Percentiles rank a stretch among this genome's conserved stretches.
These are phyloP conservation scores for Rhipidocladum racemiflorum DNA, from an alignment of 176 grass and related monocot genomes.

Conservation along the genomic window DNA sequence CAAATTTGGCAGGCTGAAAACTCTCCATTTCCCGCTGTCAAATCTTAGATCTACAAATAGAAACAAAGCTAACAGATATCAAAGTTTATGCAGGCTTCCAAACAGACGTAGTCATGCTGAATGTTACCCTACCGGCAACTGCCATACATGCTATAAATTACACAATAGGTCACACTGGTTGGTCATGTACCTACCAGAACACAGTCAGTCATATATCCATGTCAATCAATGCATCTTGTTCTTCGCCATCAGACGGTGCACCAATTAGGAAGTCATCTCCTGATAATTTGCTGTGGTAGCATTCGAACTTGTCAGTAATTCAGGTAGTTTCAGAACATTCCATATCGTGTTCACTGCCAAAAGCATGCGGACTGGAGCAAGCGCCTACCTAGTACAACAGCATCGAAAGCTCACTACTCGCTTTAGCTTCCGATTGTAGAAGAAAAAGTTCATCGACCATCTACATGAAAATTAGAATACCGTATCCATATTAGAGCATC, in stretches of 20 bases:
- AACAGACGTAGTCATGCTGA: neutral
- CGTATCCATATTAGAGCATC: slow-evolving; percentile 28
- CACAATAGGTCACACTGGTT: slow-evolving; percentile 22
- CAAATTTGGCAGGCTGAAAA: neutral
- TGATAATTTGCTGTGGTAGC: slow-evolving; percentile 54
- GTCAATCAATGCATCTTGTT: slow-evolving; percentile 73
- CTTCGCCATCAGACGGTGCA: slow-evolving; percentile 40
- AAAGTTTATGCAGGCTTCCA: neutral
- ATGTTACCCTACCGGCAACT: neutral
- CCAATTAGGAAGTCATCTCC: slow-evolving; percentile 59
- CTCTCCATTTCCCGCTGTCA: neutral
- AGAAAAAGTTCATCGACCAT: slow-evolving; percentile 91
- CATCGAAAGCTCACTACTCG: slow-evolving; percentile 91
- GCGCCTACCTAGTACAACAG: slow-evolving; percentile 68
- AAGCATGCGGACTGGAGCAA: neutral
- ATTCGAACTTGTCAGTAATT: slow-evolving; percentile 3
- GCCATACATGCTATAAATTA: slow-evolving; percentile 20
- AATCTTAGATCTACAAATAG: neutral
- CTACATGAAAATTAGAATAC: slow-evolving; percentile 30
- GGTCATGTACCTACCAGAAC: slow-evolving; percentile 14
- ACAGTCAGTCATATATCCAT: slow-evolving; percentile 78
- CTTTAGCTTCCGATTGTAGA: slow-evolving; percentile 97
- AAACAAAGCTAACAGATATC: neutral
- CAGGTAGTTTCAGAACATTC: neutral
- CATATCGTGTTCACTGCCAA: neutral